Evolutionary conservation across 768 basidiomycete species (phyloP).

Genomic region (Serendipita sp.): DNA sequence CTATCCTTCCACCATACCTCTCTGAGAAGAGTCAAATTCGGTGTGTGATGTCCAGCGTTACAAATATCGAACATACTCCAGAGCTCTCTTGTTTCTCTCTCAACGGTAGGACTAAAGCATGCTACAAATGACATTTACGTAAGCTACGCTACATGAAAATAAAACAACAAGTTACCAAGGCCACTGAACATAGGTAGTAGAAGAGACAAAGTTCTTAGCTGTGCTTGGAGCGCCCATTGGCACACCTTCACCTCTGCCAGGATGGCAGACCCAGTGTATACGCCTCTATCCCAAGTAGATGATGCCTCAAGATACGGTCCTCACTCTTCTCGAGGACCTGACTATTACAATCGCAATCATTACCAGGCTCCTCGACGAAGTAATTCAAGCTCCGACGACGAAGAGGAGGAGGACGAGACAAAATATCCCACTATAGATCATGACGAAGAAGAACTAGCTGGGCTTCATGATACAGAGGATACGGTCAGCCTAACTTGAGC

Average conservation of each 20-base stretch:
- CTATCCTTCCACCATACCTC: neutral
- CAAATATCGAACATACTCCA: neutral
- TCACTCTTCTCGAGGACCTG: neutral
- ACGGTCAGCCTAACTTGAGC: conserved; percentile 13
- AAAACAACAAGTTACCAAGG: too few species aligned
- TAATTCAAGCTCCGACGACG: conserved; percentile 3
- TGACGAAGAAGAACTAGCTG: neutral
- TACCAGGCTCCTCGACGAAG: neutral
- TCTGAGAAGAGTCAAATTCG: neutral
- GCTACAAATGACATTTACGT: neutral
- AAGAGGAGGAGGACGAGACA: conserved; percentile 10
- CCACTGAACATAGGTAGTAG: too few species aligned
- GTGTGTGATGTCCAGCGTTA: neutral
- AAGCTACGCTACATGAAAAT: too few species aligned
- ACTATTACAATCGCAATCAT: neutral
- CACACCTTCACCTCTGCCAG: neutral
- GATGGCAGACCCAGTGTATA: neutral
- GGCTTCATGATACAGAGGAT: conserved; percentile 13
- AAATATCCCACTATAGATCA: conserved; percentile 14
- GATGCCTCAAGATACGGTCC: neutral
- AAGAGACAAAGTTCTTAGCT: too few species aligned
- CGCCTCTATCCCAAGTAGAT: neutral
- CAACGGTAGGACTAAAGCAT: neutral
- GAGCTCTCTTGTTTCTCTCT: neutral
- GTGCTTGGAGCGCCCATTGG: too few species aligned